These are phyloP conservation scores for Dioszegia aurantiaca DNA, from an alignment of 768 basidiomycete genomes.

Conservation along the genomic window DNA sequence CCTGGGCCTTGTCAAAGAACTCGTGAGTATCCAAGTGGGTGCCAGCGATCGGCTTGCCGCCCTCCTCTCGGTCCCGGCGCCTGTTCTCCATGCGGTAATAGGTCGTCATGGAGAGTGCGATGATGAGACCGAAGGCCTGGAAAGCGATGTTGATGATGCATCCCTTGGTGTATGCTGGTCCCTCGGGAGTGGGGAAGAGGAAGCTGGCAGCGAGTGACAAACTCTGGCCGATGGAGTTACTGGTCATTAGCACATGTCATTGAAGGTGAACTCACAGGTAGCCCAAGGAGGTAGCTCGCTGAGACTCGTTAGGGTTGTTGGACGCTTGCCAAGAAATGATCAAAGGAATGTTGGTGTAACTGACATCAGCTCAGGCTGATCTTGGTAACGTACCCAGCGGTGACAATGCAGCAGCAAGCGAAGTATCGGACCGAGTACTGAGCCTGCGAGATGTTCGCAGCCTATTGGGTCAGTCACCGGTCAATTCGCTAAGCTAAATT, in stretches of 20 bases:
- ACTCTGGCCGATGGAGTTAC: slow-evolving; percentile 53
- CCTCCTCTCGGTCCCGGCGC: slow-evolving; percentile 50
- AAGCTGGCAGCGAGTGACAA: slow-evolving; percentile 44
- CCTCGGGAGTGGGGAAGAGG: slow-evolving; percentile 50
- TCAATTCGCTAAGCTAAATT: neutral
- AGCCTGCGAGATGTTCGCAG: slow-evolving; percentile 23
- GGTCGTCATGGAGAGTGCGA: slow-evolving; percentile 46
- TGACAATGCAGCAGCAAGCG: slow-evolving; percentile 51
- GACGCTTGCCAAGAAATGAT: slow-evolving; percentile 44
- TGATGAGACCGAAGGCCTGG: slow-evolving; percentile 45
- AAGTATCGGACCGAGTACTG: slow-evolving; percentile 53
- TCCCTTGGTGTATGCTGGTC: slow-evolving; percentile 52
- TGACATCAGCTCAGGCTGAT: slow-evolving; percentile 2
- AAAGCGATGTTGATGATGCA: slow-evolving; percentile 52
- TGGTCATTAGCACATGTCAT: neutral
- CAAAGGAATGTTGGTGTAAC: slow-evolving; percentile 15
- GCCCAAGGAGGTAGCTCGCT: slow-evolving; percentile 52
- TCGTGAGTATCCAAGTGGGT: slow-evolving; percentile 34
- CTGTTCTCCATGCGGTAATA: slow-evolving; percentile 53
- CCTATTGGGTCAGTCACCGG: neutral
- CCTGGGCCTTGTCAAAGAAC: slow-evolving; percentile 42
- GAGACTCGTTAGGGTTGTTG: slow-evolving; percentile 49
- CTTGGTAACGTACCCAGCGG: slow-evolving; percentile 34
- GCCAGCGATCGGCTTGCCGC: slow-evolving; percentile 47
- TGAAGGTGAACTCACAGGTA: slow-evolving; percentile 38